Percentiles rank a stretch among this genome's conserved stretches.
Evolutionary conservation across 768 basidiomycete genomes (phyloP).

Genomic region (Pleurotus pulmonarius): DNA sequence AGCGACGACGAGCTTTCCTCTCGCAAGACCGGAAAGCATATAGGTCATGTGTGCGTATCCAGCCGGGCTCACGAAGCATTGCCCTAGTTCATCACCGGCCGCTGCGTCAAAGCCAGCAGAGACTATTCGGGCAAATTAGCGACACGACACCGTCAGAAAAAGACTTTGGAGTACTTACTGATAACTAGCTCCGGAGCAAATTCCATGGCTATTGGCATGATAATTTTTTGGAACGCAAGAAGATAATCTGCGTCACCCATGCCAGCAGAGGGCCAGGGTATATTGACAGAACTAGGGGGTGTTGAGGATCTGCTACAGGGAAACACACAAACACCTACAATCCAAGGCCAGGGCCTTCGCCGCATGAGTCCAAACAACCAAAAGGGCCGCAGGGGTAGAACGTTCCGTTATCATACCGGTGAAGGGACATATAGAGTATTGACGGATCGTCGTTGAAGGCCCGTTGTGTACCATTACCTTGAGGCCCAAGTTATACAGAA

Average conservation of each 20-base stretch:
- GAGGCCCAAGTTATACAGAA: slow-evolving; percentile 7
- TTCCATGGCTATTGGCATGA: slow-evolving; percentile 97
- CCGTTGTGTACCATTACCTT: slow-evolving; percentile 95
- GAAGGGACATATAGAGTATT: slow-evolving; percentile 91
- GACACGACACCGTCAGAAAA: neutral
- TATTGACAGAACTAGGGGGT: slow-evolving; percentile 77
- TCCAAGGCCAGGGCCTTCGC: slow-evolving; percentile 80
- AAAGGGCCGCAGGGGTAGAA: slow-evolving; percentile 95
- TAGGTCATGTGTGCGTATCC: slow-evolving; percentile 99
- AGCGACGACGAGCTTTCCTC: slow-evolving; percentile 86
- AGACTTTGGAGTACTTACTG: slow-evolving; percentile 50
- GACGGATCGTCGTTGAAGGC: slow-evolving; percentile 92
- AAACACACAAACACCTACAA: slow-evolving; percentile 52
- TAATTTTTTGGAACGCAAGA: slow-evolving; percentile 90
- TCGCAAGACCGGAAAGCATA: slow-evolving; percentile 87
- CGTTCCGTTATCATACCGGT: slow-evolving; percentile 87
- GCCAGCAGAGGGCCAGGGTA: slow-evolving; percentile 87
- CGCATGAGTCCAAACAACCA: slow-evolving; percentile 82
- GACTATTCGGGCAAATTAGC: slow-evolving; percentile 45
- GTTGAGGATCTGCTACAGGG: slow-evolving; percentile 8
- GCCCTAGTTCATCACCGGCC: slow-evolving; percentile 86
- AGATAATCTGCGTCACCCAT: slow-evolving; percentile 97
- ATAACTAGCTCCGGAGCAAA: slow-evolving; percentile 96
- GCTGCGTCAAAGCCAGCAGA: slow-evolving; percentile 99
- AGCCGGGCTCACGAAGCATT: slow-evolving; percentile 84